A percentile compares a stretch with the other conserved stretches of the same genome.
Evolutionary conservation across 805 yeast genomes (phyloP).

Genomic region (Wickerhamiella spandovensis): DNA sequence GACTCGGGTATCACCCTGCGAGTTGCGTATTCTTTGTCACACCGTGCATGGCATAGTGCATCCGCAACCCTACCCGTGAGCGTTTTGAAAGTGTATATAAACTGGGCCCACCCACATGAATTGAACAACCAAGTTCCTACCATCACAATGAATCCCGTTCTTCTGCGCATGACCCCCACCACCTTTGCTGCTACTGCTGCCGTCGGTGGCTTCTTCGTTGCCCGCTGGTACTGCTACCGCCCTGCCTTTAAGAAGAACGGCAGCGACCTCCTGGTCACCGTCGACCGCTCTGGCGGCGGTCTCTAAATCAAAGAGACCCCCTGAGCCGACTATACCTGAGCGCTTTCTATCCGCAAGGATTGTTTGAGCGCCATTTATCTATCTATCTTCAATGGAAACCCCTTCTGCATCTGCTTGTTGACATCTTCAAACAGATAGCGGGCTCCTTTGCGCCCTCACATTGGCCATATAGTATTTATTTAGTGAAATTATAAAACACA

Average conservation of each 20-base stretch:
- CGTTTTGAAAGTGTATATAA: not conserved
- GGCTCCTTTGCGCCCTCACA: conserved; percentile 9
- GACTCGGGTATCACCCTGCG: not conserved
- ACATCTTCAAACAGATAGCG: not conserved
- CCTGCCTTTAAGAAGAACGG: conserved; percentile 21
- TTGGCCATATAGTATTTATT: conserved; percentile 2
- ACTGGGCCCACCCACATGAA: not conserved
- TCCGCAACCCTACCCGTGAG: not conserved
- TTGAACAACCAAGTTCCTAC: not conserved
- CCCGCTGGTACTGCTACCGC: conserved; percentile 22
- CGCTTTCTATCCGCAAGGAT: not conserved
- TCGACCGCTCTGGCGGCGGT: conserved; percentile 28
- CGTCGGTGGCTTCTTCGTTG: conserved; percentile 16
- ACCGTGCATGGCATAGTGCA: not conserved
- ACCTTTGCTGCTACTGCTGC: conserved; percentile 17
- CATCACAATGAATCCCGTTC: not conserved
- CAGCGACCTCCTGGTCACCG: conserved; percentile 23
- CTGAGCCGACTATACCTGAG: not conserved
- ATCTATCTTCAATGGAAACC: not conserved
- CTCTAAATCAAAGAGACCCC: conserved; percentile 11
- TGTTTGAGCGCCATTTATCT: not conserved
- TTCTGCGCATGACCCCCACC: conserved; percentile 5
- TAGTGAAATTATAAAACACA: not conserved
- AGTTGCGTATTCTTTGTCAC: not conserved
- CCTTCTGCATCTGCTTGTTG: not conserved